phyloP scores from a whole-genome alignment of 2,329 filamentous ascomycete genomes.

The Sclerotinia trifoliorum region DNA sequence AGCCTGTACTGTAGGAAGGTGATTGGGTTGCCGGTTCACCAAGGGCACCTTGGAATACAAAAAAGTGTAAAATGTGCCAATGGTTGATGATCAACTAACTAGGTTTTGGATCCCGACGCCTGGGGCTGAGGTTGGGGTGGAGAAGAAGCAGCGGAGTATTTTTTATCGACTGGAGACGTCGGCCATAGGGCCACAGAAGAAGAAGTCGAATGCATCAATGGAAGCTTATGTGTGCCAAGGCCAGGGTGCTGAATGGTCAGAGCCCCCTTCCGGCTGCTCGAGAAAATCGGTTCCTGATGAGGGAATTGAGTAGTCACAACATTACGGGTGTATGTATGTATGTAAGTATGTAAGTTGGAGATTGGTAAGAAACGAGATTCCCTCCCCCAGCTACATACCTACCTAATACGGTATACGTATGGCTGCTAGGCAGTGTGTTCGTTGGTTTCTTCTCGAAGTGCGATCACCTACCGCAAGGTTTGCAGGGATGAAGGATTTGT shows the following conservation, averaged over 20 bases:
- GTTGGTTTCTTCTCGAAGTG: constrained; percentile 17
- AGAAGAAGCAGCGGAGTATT: constrained; percentile 19
- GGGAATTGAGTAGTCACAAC: constrained; percentile 15
- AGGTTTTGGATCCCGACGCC: constrained; percentile 29
- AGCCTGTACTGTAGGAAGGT: constrained; percentile 17
- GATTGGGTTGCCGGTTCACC: constrained; percentile 25
- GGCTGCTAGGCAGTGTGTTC: constrained; percentile 8
- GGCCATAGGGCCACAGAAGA: constrained; percentile 19
- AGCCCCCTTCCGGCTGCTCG: neutral
- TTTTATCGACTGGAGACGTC: constrained; percentile 6
- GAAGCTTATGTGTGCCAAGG: constrained; percentile 21
- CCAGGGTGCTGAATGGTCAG: constrained; percentile 5
- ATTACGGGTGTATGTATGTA: neutral
- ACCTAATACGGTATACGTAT: constrained; percentile 7
- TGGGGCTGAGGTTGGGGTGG: constrained; percentile 28
- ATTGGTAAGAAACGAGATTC: neutral
- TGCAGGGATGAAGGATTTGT: constrained; percentile 20
- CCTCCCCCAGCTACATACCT: neutral
- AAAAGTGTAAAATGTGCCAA: constrained; percentile 24
- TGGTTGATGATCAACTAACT: constrained; percentile 28
- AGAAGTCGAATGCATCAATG: constrained; percentile 21
- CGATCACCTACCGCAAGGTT: constrained; percentile 16
- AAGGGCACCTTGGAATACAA: constrained; percentile 20
- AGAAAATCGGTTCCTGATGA: neutral
- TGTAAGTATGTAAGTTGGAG: constrained; percentile 9